These are phyloP conservation scores for Hymenotorrendiella dingleyae DNA, from an alignment of 2,329 filamentous ascomycete species.

Conservation along the genomic window DNA sequence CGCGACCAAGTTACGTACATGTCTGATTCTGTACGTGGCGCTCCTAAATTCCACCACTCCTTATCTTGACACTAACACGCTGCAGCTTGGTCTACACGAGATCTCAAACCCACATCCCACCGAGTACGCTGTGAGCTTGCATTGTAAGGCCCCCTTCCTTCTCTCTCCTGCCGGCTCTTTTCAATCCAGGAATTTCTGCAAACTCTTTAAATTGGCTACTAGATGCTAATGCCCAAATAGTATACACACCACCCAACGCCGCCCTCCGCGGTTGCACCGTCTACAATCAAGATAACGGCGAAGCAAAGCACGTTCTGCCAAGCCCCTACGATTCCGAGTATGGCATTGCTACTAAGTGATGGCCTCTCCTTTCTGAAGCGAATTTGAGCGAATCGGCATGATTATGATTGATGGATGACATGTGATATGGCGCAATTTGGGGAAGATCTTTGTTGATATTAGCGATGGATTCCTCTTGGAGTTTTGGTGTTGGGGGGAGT, in stretches of 20 bases:
- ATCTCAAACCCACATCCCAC: slow-evolving; percentile 68
- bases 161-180: not conserved
- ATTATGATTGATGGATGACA: too few relatives aligned
- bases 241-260: slow-evolving; percentile 90
- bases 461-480: too few relatives aligned
- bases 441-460: too few relatives aligned
- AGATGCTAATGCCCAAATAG: slow-evolving; percentile 12
- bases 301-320: slow-evolving; percentile 63
- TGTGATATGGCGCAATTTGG: too few relatives aligned
- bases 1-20: slow-evolving; percentile 83
- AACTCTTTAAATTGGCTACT: too few relatives aligned
- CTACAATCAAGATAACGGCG: slow-evolving; percentile 72
- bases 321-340: slow-evolving; percentile 63
- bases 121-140: slow-evolving; percentile 78
- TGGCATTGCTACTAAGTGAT: not conserved
- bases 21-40: slow-evolving; percentile 57
- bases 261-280: slow-evolving; percentile 75
- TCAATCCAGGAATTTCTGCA: not conserved
- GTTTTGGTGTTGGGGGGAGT: too few relatives aligned
- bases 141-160: slow-evolving; percentile 37
- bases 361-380: too few relatives aligned
- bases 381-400: too few relatives aligned
- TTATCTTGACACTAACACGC: not conserved
- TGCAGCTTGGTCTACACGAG: slow-evolving; percentile 68
- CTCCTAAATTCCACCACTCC: not conserved